Evolutionary conservation across 495 filamentous ascomycete species (phyloP), one percentile per base, ranked within the genome.

Genomic region (Penicillium lividum): DNA sequence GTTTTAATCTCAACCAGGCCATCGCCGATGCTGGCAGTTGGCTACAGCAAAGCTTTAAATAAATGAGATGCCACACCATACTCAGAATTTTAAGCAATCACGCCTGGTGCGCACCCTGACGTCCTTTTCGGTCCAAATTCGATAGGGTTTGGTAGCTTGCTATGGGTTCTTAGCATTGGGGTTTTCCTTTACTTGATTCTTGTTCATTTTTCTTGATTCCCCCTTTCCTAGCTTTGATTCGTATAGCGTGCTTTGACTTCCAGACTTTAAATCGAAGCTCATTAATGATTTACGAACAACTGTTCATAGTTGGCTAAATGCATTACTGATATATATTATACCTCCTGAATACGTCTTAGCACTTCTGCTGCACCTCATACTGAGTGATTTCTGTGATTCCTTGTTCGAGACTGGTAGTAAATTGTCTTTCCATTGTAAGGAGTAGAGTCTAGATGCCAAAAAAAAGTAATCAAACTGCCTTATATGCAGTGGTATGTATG

Each of bases 11-110:
- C 13, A 77, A 68, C 53, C 70, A 80, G 63, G 74, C 74, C 0
- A 77, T 80, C 34, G 74, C 70, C 3, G 77, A 80, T 57, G 71
- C 71, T 27, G 77, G 77, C 5, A 78, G 72, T 53, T 80, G 75
- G 75, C 56, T 80, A 28, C 73, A 74, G 48, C 69, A 78, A 47
- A 77, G 75, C 59, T 77, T 74, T 36, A 72, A 77, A 68, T 68
- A 44, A 70, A 65, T 13, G 70, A 77, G 7, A 58, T 63, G 40
- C 54, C 51, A 29, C 54, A 57, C 45, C 44, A 58, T 9, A 59
- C 18, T 43, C 50, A 63, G 11, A 62, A 58, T 42, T 7, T 40
- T 16, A 51, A 43, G 5, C 40, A 63, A 8, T 42, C 65, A 30
- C 63, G 58, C 27, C 59, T 57, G 31, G 18, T 45, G 22, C 54